Base-by-base conservation (phyloP, 2,329 filamentous ascomycete species). In the Fusarium algeriense region DNA sequence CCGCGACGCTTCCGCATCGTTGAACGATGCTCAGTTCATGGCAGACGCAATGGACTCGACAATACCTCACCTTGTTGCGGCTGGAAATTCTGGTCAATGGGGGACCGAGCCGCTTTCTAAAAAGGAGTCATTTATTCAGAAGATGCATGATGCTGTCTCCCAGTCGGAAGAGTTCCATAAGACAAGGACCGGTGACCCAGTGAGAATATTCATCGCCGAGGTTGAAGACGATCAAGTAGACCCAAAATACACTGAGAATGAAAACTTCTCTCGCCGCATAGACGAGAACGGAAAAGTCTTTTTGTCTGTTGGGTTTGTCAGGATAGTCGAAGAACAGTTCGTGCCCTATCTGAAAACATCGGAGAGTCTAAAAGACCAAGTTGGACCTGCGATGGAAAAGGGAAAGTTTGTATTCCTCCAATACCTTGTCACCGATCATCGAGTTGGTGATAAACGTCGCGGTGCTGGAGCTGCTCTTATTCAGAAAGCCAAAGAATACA, bases 31-130 rank as follows among this genome's bases (percentile, higher is more conserved):
- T 56, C 59, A 73, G 35, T 78, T 79, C 73, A 76, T 80, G 44
- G 59, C 76, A 34, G 71, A 73, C 30, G 77, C 76, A 49, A 78
- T 79, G 69, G 74, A 78, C 64, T 79, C 76, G 13, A 74, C 71
- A 12, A 49, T 81, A 40, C 72, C 76, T 49, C 70, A 76, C 57
- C 74, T 80, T 48, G 67, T 52, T 40, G 72, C 74, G 15, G 61
- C 73, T 20, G 79, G 74, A 37, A 78, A 73, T 49, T 70, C 61
- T 50, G 73, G 52, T n/a, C 77, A 77, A 74, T 79, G 78, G 76
- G 77, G 77, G 11, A 50, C 64, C 20, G 52, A 69, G 62, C 77
- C 65, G 23, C 75, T 79, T 41, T 77, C 74, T 8, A 58, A 59
- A 12, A 74, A 69, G 37, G 49, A 76, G 28, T 73, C 66, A 17